Evolutionary conservation across 129 eudicot genomes (phyloP).

Genomic region (Apium graveolens): DNA sequence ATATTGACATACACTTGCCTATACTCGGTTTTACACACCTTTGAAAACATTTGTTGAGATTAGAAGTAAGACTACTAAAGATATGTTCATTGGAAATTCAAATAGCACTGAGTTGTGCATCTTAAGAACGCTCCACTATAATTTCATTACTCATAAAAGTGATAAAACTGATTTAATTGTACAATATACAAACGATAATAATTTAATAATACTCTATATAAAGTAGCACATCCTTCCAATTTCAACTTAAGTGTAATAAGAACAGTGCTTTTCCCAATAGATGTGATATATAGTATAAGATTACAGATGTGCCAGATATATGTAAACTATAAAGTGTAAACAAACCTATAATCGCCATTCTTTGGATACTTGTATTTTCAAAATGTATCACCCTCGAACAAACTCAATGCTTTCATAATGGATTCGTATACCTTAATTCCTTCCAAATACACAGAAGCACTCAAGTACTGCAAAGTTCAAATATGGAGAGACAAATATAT

Average conservation of each 20-base stretch:
- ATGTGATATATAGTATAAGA: background rate
- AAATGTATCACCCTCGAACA: slow-evolving; percentile 28
- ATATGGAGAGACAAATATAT: background rate
- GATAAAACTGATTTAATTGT: no score
- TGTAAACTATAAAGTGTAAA: background rate
- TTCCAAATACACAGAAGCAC: slow-evolving; percentile 57
- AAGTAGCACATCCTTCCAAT: background rate
- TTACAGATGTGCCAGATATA: background rate
- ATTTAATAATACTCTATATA: background rate
- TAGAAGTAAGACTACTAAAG: no score
- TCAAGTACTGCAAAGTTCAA: slow-evolving; percentile 37
- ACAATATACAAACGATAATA: background rate
- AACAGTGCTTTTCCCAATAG: background rate
- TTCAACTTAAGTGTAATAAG: background rate
- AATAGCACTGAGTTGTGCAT: no score
- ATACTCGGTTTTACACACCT: no score
- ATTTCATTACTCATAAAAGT: no score
- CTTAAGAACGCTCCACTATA: no score
- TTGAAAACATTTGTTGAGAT: no score
- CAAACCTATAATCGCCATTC: background rate
- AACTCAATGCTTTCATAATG: slow-evolving; percentile 60
- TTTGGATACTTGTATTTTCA: background rate
- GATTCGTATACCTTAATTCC: slow-evolving; percentile 89
- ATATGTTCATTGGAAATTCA: no score
- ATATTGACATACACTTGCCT: no score